These are phyloP conservation scores for Escovopsis sp. DNA, from an alignment of 2,329 filamentous ascomycete genomes.

Conservation along the genomic window DNA sequence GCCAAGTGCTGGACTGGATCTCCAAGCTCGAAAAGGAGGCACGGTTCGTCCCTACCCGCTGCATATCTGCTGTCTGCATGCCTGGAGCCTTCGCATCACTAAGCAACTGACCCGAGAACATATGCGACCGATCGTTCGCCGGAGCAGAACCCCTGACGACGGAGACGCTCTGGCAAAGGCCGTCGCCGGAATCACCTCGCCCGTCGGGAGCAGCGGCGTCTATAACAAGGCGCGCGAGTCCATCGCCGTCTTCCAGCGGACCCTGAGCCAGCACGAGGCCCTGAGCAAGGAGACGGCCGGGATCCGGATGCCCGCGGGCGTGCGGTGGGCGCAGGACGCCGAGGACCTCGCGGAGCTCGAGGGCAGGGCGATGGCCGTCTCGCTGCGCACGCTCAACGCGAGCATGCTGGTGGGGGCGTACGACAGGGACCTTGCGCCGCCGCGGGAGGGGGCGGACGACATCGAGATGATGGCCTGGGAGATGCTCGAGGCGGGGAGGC, in stretches of 20 bases:
- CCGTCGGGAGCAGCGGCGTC: not conserved
- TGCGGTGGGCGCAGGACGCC: slow-evolving; percentile 20
- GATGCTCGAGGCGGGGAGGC: slow-evolving; percentile 14
- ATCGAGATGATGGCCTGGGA: slow-evolving; percentile 19
- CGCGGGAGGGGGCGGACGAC: slow-evolving; percentile 9
- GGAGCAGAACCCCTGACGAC: too few relatives aligned
- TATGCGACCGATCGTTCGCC: too few relatives aligned
- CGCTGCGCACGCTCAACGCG: slow-evolving; percentile 11
- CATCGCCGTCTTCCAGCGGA: slow-evolving; percentile 8
- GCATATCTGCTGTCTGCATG: too few relatives aligned
- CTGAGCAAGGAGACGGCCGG: slow-evolving; percentile 7
- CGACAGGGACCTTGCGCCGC: not conserved
- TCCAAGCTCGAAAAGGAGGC: too few relatives aligned
- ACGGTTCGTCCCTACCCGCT: too few relatives aligned
- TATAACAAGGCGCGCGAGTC: slow-evolving; percentile 1
- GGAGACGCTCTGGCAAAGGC: too few relatives aligned
- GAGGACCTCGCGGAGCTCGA: slow-evolving; percentile 16
- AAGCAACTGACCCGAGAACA: too few relatives aligned
- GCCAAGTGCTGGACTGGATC: too few relatives aligned
- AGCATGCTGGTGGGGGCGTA: slow-evolving; percentile 9
- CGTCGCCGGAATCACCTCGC: too few relatives aligned
- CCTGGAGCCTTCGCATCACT: too few relatives aligned
- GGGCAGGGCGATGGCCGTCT: slow-evolving; percentile 10
- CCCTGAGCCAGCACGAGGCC: slow-evolving; percentile 11
- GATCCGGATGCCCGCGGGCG: slow-evolving; percentile 13